phyloP scores from a whole-genome alignment of 2,329 filamentous ascomycete species.

The Phaeomoniella chlamydospora region DNA sequence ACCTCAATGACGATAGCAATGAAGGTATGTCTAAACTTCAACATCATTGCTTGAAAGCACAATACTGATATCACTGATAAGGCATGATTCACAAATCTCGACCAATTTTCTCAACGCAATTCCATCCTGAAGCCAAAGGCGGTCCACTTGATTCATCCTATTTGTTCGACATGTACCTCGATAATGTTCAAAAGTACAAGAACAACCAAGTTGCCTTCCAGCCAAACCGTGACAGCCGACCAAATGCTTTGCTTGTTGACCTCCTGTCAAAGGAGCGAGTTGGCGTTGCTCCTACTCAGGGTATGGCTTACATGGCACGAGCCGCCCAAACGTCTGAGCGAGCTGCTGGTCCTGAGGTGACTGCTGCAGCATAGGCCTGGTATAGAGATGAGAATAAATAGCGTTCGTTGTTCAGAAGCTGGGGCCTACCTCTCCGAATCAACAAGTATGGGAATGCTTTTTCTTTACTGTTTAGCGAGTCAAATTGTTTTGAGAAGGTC shows the following conservation, averaged over 20 bases:
- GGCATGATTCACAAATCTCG: conserved; percentile 89
- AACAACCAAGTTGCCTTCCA: conserved; percentile 57
- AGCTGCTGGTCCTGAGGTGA: background rate
- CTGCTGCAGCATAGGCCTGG: background rate
- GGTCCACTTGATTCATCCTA: conserved; percentile 92
- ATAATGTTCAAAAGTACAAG: conserved; percentile 84
- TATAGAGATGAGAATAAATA: background rate
- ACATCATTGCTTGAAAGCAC: too few relatives aligned
- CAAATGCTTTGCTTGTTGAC: conserved; percentile 76
- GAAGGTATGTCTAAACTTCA: conserved; percentile 57
- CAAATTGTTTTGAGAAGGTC: too few relatives aligned
- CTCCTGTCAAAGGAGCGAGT: conserved; percentile 89
- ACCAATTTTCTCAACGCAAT: conserved; percentile 96
- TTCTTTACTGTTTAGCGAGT: too few relatives aligned
- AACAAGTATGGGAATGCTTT: too few relatives aligned
- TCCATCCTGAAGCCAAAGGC: conserved; percentile 96
- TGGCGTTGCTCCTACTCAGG: conserved; percentile 62
- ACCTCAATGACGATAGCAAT: conserved; percentile 94
- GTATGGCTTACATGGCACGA: conserved; percentile 24
- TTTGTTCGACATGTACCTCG: conserved; percentile 90
- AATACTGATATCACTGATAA: conserved; percentile 6
- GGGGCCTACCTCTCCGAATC: too few relatives aligned
- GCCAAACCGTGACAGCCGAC: conserved; percentile 67
- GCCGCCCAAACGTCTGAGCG: background rate
- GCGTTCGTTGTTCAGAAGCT: too few relatives aligned